Conservation (phyloP, 257 asterid species). For the Scutellaria baicalensis region DNA sequence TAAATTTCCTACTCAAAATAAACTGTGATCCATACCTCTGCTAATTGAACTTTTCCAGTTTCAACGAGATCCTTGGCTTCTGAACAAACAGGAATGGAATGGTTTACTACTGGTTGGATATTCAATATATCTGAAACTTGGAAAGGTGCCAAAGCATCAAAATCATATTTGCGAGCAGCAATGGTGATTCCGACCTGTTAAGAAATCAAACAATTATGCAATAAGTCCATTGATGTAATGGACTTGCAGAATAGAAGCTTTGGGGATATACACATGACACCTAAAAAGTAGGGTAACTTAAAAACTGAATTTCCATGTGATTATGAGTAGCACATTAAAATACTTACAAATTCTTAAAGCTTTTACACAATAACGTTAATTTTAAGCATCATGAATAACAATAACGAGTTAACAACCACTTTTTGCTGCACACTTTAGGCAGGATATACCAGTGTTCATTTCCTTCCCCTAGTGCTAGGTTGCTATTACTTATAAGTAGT, state of each 20-base stretch:
- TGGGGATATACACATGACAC: neutral
- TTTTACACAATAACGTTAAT: too few relatives aligned
- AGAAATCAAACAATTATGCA: conserved; percentile 2
- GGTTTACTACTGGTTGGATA: conserved; percentile 80
- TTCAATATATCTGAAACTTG: conserved; percentile 62
- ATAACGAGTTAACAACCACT: too few relatives aligned
- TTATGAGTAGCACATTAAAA: neutral
- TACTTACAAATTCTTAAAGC: too few relatives aligned
- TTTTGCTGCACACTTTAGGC: too few relatives aligned
- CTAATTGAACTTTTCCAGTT: conserved; percentile 80
- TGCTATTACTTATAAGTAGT: too few relatives aligned
- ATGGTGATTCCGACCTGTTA: conserved; percentile 74
- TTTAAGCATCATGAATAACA: too few relatives aligned
- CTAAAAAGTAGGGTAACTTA: neutral
- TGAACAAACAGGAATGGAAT: conserved; percentile 80
- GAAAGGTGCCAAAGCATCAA: conserved; percentile 58
- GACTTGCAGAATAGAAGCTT: neutral
- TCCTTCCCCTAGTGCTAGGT: too few relatives aligned
- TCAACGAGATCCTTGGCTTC: conserved; percentile 89
- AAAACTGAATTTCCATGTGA: neutral
- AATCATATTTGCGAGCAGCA: conserved; percentile 70
- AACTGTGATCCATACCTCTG: conserved; percentile 47
- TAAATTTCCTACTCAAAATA: neutral
- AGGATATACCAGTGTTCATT: too few relatives aligned
- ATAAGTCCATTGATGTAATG: neutral